A percentile compares a stretch with the other conserved stretches of the same genome.
Conservation (phyloP, 2,329 filamentous ascomycete genomes). For the Ceratocystis lukuohia region DNA sequence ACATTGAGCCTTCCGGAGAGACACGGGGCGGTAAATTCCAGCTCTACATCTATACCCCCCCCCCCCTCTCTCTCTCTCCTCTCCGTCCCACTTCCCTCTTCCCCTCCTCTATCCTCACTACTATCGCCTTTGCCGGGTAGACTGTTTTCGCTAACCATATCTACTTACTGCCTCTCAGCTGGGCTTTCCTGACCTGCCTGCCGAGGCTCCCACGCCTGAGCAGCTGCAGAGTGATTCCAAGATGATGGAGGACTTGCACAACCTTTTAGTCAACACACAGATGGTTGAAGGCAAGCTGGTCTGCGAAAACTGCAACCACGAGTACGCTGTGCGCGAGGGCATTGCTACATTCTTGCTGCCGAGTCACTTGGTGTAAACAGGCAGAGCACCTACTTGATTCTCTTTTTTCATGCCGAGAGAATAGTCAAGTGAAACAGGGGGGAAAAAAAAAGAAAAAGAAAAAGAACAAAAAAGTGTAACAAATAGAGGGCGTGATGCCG, state of each 20-base stretch:
- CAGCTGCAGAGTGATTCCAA: constrained; percentile 53
- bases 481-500: not conserved
- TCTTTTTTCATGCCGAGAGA: not conserved
- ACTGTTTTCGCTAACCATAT: not conserved
- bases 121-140: not conserved
- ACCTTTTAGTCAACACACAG: constrained; percentile 74
- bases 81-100: not conserved
- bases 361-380: constrained; percentile 61
- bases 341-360: constrained; percentile 94
- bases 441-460: not conserved
- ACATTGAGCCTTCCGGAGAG: too few species aligned
- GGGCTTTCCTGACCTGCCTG: constrained; percentile 61
- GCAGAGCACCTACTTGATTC: not conserved
- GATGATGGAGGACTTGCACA: constrained; percentile 64
- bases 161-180: constrained; percentile 39
- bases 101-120: constrained; percentile 12
- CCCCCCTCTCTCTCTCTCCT: too few species aligned
- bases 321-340: constrained; percentile 88
- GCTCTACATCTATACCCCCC: too few species aligned
- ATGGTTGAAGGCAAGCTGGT: constrained; percentile 79
- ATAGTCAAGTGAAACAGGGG: too few species aligned
- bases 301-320: constrained; percentile 82
- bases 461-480: not conserved
- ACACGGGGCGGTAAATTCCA: too few species aligned
- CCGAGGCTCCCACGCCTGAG: constrained; percentile 47